These are phyloP conservation scores for Agrocybe praecox DNA, from an alignment of 768 basidiomycete genomes.

Conservation along the genomic window DNA sequence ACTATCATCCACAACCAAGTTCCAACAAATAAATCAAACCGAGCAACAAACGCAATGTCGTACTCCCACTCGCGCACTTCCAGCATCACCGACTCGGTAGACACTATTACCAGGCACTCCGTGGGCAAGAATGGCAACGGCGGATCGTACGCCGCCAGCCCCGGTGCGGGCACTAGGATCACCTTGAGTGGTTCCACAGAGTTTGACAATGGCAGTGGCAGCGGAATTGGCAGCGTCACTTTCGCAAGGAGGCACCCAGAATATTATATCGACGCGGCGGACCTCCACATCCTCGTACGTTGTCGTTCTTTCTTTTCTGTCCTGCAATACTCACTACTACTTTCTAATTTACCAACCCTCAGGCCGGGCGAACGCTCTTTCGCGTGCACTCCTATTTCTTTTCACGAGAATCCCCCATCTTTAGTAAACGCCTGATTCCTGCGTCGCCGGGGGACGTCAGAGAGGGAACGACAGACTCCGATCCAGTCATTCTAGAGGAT, in stretches of 20 bases:
- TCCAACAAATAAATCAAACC: no score
- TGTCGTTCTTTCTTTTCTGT: background rate
- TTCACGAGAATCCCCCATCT: slow-evolving; percentile 48
- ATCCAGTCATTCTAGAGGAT: slow-evolving; percentile 46
- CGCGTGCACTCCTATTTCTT: slow-evolving; percentile 57
- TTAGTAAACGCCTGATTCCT: slow-evolving; percentile 36
- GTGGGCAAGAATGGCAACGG: no score
- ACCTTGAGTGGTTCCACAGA: no score
- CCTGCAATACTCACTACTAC: background rate
- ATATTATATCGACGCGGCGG: slow-evolving; percentile 24
- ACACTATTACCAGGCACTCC: no score
- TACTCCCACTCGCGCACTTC: background rate
- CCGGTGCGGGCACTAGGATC: no score
- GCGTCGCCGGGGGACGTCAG: slow-evolving; percentile 30
- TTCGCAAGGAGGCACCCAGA: slow-evolving; percentile 1
- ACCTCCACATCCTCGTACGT: slow-evolving; percentile 23
- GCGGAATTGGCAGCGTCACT: slow-evolving; percentile 2
- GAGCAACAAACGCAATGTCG: no score
- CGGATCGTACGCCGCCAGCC: no score
- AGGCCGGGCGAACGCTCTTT: slow-evolving; percentile 28
- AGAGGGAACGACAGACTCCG: slow-evolving; percentile 39
- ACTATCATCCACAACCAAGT: no score
- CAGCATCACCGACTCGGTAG: background rate
- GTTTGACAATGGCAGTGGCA: no score
- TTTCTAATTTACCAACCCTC: background rate